A percentile compares a stretch with the other conserved stretches of the same genome.
Conservation (phyloP, 2,329 filamentous ascomycete species). For the Aureobasidium sp. region DNA sequence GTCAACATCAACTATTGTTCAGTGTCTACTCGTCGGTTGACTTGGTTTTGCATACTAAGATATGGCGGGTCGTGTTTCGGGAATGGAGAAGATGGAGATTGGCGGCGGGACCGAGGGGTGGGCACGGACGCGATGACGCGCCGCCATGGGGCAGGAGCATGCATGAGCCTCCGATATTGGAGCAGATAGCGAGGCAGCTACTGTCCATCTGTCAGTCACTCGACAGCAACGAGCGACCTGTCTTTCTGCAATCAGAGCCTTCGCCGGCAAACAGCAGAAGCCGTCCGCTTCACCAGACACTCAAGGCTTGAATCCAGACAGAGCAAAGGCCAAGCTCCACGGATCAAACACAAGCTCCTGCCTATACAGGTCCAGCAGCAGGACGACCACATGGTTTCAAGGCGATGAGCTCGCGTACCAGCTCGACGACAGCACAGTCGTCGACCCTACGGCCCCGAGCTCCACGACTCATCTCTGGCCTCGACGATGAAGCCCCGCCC, state of each 20-base stretch:
- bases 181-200: neutral
- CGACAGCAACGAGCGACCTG: neutral
- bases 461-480: conserved; percentile 40
- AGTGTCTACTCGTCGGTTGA: neutral
- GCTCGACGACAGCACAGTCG: conserved; percentile 29
- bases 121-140: conserved; percentile 10
- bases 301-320: neutral
- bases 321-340: neutral
- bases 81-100: neutral
- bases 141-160: neutral
- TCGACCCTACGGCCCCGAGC: conserved; percentile 41
- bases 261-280: neutral
- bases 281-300: neutral
- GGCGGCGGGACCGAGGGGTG: neutral
- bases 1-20: neutral
- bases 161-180: neutral
- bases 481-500: conserved; percentile 38
- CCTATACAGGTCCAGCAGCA: neutral
- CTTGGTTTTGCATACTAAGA: neutral
- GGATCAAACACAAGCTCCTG: neutral
- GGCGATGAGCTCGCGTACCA: conserved; percentile 27
- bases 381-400: neutral
- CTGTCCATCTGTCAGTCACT: neutral
- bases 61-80: neutral
- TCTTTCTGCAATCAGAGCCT: neutral